Conservation (phyloP, 352 stramenopile species). For the Phytophthora fragariaefolia region DNA sequence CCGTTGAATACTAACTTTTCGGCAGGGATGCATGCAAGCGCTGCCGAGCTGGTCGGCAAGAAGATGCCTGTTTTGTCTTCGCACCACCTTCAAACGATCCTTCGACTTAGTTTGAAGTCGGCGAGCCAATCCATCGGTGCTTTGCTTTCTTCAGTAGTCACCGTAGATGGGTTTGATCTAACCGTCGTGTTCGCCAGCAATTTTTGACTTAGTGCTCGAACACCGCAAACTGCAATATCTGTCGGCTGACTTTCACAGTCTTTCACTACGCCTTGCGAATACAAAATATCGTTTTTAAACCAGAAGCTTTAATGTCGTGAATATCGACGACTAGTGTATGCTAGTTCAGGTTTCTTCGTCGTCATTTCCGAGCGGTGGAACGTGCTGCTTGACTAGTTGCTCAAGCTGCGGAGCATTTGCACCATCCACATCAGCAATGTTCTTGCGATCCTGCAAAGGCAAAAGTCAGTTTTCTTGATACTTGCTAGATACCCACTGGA, state of each 20-base stretch:
- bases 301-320: too few species aligned
- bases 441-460: constrained; percentile 54
- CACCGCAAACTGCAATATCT: too few species aligned
- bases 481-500: too few species aligned
- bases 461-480: not conserved
- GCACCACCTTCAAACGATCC: constrained; percentile 28
- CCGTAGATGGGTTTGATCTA: constrained; percentile 9
- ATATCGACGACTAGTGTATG: not conserved
- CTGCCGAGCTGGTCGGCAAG: constrained; percentile 59
- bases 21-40: constrained; percentile 67
- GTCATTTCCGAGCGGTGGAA: constrained; percentile 55
- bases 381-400: constrained; percentile 65
- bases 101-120: constrained; percentile 16
- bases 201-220: not conserved
- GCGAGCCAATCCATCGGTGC: constrained; percentile 19
- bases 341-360: constrained; percentile 55
- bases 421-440: constrained; percentile 60
- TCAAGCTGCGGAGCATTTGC: constrained; percentile 72
- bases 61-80: constrained; percentile 69
- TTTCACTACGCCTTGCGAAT: too few species aligned
- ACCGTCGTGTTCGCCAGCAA: constrained; percentile 6
- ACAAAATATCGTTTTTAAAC: too few species aligned
- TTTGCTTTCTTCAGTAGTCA: constrained; percentile 1
- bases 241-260: too few species aligned
- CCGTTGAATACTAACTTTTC: not conserved